A percentile compares a stretch with the other conserved stretches of the same genome.
Evolutionary conservation across 108 stramenopile genomes (phyloP).

Genomic region (Tribonema minus): DNA sequence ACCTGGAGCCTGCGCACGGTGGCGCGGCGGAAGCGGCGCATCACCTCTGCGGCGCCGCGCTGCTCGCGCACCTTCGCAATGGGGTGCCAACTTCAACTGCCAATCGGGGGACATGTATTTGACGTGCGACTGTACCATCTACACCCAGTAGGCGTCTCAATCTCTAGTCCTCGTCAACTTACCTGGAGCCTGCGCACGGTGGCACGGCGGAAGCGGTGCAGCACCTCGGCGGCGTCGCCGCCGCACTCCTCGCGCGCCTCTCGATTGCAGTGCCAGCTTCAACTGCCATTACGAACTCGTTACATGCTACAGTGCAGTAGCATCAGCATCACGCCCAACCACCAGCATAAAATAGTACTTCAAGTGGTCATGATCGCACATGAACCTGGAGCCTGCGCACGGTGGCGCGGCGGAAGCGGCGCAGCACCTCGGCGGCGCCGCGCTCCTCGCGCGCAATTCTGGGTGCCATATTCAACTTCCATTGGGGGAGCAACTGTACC

Average conservation of each 20-base stretch:
- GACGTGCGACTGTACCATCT: too few relatives aligned
- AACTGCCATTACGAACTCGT: too few relatives aligned
- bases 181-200: slow-evolving; percentile 30
- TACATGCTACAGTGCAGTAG: too few relatives aligned
- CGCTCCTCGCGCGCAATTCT: slow-evolving; percentile 5
- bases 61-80: slow-evolving; percentile 14
- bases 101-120: too few relatives aligned
- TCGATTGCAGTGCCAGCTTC: too few relatives aligned
- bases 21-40: slow-evolving; percentile 48
- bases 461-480: too few relatives aligned
- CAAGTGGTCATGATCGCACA: background rate
- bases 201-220: slow-evolving; percentile 48
- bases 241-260: slow-evolving; percentile 1
- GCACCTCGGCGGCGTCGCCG: slow-evolving; percentile 10
- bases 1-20: slow-evolving; percentile 30
- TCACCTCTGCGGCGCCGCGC: slow-evolving; percentile 1
- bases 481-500: too few relatives aligned
- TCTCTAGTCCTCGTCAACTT: too few relatives aligned
- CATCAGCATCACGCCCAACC: too few relatives aligned
- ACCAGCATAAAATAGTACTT: too few relatives aligned
- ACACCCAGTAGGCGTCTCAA: too few relatives aligned
- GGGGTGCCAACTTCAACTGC: too few relatives aligned
- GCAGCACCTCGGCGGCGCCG: slow-evolving; percentile 5
- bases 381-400: slow-evolving; percentile 3
- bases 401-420: slow-evolving; percentile 46